These are phyloP conservation scores for Hexamita inflata DNA, from an alignment of 208 protist species.

Conservation along the genomic window DNA sequence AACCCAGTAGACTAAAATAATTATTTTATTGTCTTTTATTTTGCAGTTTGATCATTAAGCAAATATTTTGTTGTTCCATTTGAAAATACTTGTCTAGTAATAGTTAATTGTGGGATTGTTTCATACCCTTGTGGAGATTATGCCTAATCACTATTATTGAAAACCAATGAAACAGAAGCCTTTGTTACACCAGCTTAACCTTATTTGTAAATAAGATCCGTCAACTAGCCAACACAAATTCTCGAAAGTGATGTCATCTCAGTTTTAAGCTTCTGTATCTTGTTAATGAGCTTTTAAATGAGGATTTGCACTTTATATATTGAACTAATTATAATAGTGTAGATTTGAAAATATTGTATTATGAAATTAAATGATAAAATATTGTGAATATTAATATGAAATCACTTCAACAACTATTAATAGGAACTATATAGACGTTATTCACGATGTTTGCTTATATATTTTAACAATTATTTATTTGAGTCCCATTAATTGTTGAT, in stretches of 20 bases:
- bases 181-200: slow-evolving; percentile 96
- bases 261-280: too few relatives aligned
- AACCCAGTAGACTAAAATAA: slow-evolving; percentile 97
- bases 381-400: too few relatives aligned
- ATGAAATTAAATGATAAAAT: too few relatives aligned
- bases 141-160: slow-evolving; percentile 83
- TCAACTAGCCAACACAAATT: slow-evolving; percentile 70
- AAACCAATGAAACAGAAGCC: slow-evolving; percentile 93
- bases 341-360: too few relatives aligned
- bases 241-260: slow-evolving; percentile 93
- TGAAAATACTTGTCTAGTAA: slow-evolving; percentile 69
- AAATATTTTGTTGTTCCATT: slow-evolving; percentile 85
- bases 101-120: slow-evolving; percentile 77
- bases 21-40: slow-evolving; percentile 84
- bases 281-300: too few relatives aligned
- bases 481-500: too few relatives aligned
- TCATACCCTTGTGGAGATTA: slow-evolving; percentile 87
- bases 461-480: too few relatives aligned
- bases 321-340: too few relatives aligned
- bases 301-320: too few relatives aligned
- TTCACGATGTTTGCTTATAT: too few relatives aligned
- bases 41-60: slow-evolving; percentile 88
- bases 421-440: too few relatives aligned
- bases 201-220: slow-evolving; percentile 96
- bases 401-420: too few relatives aligned